Evolutionary conservation across 257 asterid species (phyloP).

Genomic region (Solanum tarijense): DNA sequence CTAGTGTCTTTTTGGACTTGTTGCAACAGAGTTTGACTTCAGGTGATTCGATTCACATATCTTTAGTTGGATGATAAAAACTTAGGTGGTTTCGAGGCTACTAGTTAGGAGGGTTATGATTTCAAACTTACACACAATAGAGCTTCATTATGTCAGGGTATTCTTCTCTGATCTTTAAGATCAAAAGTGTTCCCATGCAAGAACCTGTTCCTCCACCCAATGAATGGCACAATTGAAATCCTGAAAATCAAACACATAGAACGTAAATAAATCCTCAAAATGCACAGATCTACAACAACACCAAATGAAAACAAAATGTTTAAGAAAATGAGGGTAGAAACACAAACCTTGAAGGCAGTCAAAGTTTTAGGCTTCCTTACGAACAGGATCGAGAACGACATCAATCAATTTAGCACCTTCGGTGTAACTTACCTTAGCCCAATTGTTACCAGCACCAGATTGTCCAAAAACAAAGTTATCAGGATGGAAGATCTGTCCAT

Average conservation of each 20-base stretch:
- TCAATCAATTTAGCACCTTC: neutral
- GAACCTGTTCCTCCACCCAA: slow-evolving; percentile 2
- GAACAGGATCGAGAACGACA: neutral
- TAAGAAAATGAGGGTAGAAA: no score
- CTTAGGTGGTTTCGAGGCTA: no score
- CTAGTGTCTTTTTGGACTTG: no score
- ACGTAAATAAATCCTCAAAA: neutral
- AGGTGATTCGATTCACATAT: no score
- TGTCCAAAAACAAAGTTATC: slow-evolving; percentile 1
- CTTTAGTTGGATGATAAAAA: no score
- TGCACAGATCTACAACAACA: neutral
- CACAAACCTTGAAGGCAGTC: slow-evolving; percentile 1
- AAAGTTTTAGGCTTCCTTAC: neutral
- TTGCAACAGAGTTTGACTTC: no score
- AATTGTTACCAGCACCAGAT: slow-evolving; percentile 2
- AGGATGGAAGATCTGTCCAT: neutral
- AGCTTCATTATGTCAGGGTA: neutral
- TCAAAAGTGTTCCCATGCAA: neutral
- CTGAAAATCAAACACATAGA: neutral
- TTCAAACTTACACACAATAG: no score
- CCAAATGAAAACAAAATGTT: neutral
- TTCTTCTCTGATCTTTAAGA: neutral
- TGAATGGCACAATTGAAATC: neutral
- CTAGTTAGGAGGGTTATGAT: no score
- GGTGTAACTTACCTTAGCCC: neutral